Percentiles rank a stretch among this genome's conserved stretches.
These are phyloP conservation scores for Alnus rubra DNA, from an alignment of 306 rosid genomes.

Conservation along the genomic window DNA sequence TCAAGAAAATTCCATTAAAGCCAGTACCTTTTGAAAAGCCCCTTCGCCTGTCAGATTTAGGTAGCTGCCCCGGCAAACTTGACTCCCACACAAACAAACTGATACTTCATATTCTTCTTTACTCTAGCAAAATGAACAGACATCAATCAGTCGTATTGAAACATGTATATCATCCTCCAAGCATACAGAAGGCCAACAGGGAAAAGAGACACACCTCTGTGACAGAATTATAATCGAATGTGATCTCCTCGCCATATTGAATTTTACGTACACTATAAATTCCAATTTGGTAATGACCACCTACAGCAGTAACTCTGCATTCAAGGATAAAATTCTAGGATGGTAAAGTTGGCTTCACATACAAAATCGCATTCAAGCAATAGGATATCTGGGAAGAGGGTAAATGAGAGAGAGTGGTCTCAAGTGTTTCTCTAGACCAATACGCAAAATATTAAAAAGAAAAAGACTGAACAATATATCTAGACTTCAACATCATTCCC, in stretches of 20 bases:
- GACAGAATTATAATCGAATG: constrained; percentile 96
- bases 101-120: constrained; percentile 99
- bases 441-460: not conserved
- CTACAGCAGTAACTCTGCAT: constrained; percentile 93
- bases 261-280: constrained; percentile 83
- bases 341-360: not conserved
- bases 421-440: not conserved
- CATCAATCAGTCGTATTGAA: constrained; percentile 22
- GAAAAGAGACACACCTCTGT: constrained; percentile 78
- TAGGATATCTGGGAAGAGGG: not conserved
- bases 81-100: constrained; percentile 98
- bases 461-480: not conserved
- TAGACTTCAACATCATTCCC: not conserved
- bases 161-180: not conserved
- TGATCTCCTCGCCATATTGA: constrained; percentile 90
- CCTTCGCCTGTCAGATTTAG: constrained; percentile 97
- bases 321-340: constrained; percentile 9
- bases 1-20: constrained; percentile 2
- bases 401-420: not conserved
- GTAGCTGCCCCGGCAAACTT: constrained; percentile 98
- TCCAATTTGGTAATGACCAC: constrained; percentile 95
- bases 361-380: not conserved
- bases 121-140: constrained; percentile 54
- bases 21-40: constrained; percentile 78
- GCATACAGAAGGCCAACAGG: constrained; percentile 8